Conservation (phyloP, 2,329 filamentous ascomycete genomes). For the Colletotrichum orbiculare region DNA sequence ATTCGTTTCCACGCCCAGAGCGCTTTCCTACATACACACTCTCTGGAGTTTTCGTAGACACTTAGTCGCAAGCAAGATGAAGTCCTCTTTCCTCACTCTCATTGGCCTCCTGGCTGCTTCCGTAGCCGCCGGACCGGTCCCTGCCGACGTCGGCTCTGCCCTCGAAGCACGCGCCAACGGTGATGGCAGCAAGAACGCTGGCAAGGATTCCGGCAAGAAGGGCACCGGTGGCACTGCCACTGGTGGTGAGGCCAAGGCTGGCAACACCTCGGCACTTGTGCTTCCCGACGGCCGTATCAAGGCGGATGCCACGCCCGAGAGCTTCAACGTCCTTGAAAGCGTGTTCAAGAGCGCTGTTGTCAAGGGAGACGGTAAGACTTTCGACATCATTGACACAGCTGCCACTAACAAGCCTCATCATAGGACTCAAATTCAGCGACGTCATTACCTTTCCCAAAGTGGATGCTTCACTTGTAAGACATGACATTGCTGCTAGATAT, state of each 20-base stretch:
- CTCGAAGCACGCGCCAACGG: not conserved
- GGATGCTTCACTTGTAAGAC: slow-evolving; percentile 28
- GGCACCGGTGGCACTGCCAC: slow-evolving; percentile 14
- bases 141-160: not conserved
- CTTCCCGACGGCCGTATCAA: slow-evolving; percentile 39
- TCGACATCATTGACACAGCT: not conserved
- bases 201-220: slow-evolving; percentile 3
- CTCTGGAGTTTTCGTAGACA: slow-evolving; percentile 1
- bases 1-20: slow-evolving; percentile 15
- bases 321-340: slow-evolving; percentile 39
- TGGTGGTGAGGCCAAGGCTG: slow-evolving; percentile 6
- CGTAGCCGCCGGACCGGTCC: slow-evolving; percentile 28
- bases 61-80: slow-evolving; percentile 15
- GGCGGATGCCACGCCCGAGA: slow-evolving; percentile 33
- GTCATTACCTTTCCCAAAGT: slow-evolving; percentile 35
- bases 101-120: slow-evolving; percentile 22
- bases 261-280: slow-evolving; percentile 26
- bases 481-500: too few relatives aligned
- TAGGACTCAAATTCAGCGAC: slow-evolving; percentile 35
- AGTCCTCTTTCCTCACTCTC: slow-evolving; percentile 24
- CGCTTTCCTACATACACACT: not conserved
- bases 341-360: slow-evolving; percentile 42
- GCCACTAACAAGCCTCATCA: not conserved
- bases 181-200: not conserved
- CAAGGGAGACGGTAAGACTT: slow-evolving; percentile 39